These are phyloP conservation scores for Penicillium bovifimosum DNA, from an alignment of 495 filamentous ascomycete genomes.

Conservation along the genomic window DNA sequence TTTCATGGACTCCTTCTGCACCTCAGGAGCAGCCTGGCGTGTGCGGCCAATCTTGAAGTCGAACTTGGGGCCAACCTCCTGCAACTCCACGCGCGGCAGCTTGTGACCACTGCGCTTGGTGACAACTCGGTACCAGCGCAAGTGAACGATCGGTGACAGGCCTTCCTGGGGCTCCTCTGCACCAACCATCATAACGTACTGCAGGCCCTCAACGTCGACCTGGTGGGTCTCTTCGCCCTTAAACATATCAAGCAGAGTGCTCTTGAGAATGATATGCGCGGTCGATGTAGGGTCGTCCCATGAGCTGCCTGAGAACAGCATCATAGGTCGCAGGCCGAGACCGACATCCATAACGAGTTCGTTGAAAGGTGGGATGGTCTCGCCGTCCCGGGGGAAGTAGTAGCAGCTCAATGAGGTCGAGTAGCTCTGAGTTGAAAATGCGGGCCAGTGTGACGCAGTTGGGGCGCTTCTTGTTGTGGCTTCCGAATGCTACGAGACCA, in stretches of 20 bases:
- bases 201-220: slow-evolving; percentile 90
- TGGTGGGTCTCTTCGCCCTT: slow-evolving; percentile 65
- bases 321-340: slow-evolving; percentile 66
- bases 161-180: slow-evolving; percentile 66
- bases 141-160: slow-evolving; percentile 63
- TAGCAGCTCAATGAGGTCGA: slow-evolving; percentile 89
- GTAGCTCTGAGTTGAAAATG: slow-evolving; percentile 74
- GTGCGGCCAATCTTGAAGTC: slow-evolving; percentile 83
- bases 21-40: slow-evolving; percentile 67
- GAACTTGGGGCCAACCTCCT: slow-evolving; percentile 93
- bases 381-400: slow-evolving; percentile 61
- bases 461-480: slow-evolving; percentile 86
- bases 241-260: slow-evolving; percentile 86
- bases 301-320: slow-evolving; percentile 76
- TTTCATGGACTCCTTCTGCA: slow-evolving; percentile 87
- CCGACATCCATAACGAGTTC: slow-evolving; percentile 75
- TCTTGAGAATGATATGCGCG: slow-evolving; percentile 77
- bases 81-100: slow-evolving; percentile 83
- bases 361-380: slow-evolving; percentile 69
- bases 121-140: slow-evolving; percentile 76
- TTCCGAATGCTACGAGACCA: slow-evolving; percentile 70
- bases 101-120: slow-evolving; percentile 84
- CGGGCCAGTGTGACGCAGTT: slow-evolving; percentile 80
- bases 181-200: slow-evolving; percentile 77
- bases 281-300: slow-evolving; percentile 74